phyloP scores from a whole-genome alignment of 2,329 filamentous ascomycete species.

The Ceratocystis eucalypticola region DNA sequence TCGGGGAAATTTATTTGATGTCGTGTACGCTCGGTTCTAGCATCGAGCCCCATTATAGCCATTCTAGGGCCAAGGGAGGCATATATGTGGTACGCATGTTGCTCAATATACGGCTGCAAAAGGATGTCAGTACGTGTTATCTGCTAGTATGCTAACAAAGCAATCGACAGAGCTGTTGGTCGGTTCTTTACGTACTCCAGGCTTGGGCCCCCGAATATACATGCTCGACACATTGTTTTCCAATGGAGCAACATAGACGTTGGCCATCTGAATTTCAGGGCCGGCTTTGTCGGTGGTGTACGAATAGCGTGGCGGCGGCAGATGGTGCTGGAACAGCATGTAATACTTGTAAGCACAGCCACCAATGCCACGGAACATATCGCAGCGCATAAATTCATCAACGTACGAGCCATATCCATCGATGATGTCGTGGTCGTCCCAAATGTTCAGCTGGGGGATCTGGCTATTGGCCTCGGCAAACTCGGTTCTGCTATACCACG shows the following conservation, averaged over 20 bases:
- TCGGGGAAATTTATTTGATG: slow-evolving; percentile 91
- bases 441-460: slow-evolving; percentile 92
- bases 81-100: slow-evolving; percentile 78
- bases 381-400: slow-evolving; percentile 81
- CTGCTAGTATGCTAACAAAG: slow-evolving; percentile 25
- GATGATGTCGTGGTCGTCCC: slow-evolving; percentile 94
- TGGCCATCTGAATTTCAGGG: slow-evolving; percentile 45
- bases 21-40: slow-evolving; percentile 83
- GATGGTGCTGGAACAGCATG: slow-evolving; percentile 90
- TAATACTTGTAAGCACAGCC: slow-evolving; percentile 96
- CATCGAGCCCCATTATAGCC: slow-evolving; percentile 79
- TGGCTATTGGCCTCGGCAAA: slow-evolving; percentile 80
- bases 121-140: neutral
- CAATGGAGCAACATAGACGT: slow-evolving; percentile 53
- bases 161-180: too few species aligned
- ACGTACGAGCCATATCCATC: slow-evolving; percentile 91
- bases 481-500: slow-evolving; percentile 68
- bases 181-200: slow-evolving; percentile 47
- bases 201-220: slow-evolving; percentile 64
- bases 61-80: slow-evolving; percentile 70
- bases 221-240: slow-evolving; percentile 48
- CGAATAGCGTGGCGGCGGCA: slow-evolving; percentile 71
- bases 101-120: slow-evolving; percentile 68
- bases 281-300: slow-evolving; percentile 55
- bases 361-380: slow-evolving; percentile 84